Conservation (phyloP, 2,329 filamentous ascomycete genomes). For the Cercospora zeae-maydis region DNA sequence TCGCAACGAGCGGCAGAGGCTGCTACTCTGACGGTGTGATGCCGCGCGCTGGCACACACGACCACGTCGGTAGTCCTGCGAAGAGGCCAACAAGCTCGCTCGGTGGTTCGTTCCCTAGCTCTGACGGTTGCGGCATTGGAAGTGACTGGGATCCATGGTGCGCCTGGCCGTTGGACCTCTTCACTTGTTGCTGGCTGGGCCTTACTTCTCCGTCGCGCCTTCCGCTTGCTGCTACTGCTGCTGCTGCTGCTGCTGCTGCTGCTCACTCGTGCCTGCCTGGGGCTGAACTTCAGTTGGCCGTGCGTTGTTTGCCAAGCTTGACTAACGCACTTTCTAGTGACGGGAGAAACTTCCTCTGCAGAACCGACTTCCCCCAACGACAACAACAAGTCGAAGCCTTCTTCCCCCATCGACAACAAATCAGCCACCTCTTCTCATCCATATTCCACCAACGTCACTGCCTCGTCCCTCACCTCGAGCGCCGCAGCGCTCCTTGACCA, state of each 20-base stretch:
- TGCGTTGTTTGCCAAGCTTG: not conserved
- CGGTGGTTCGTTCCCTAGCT: not conserved
- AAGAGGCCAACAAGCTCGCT: not conserved
- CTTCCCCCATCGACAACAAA: not conserved
- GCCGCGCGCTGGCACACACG: not conserved
- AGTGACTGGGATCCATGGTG: not conserved
- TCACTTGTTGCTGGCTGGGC: not conserved
- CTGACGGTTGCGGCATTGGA: not conserved
- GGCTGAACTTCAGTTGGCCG: not conserved
- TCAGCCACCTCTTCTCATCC: not conserved
- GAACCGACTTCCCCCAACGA: not conserved
- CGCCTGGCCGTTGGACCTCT: not conserved
- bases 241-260: conserved; percentile 2
- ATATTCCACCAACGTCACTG: not conserved
- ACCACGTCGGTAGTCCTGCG: not conserved
- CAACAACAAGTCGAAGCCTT: not conserved
- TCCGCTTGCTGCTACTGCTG: not conserved
- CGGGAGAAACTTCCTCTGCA: not conserved
- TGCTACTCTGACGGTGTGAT: not conserved
- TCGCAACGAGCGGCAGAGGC: not conserved
- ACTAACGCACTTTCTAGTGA: not conserved
- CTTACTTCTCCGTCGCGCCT: not conserved
- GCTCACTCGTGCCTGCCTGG: conserved; percentile 1
- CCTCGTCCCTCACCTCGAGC: not conserved
- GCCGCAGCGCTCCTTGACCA: not conserved